Conservation (phyloP, 768 basidiomycete genomes). For the Tylopilus vinaceipallidus region DNA sequence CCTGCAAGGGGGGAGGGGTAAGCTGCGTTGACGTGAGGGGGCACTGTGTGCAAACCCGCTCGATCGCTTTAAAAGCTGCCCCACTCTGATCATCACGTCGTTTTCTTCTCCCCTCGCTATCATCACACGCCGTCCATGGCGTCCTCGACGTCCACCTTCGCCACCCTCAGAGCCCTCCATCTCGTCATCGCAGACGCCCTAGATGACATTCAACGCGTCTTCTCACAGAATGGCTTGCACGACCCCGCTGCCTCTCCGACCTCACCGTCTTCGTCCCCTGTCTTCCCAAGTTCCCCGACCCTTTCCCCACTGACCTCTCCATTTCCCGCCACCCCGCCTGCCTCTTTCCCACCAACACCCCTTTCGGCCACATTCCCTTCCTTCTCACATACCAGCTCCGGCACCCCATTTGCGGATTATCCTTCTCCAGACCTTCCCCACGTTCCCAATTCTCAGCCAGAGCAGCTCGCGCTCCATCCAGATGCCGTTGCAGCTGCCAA, state of each 20-base stretch:
- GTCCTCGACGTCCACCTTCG: constrained; percentile 53
- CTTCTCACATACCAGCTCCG: not conserved
- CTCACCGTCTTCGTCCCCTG: constrained; percentile 18
- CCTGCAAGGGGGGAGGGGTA: not conserved
- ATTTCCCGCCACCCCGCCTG: constrained; percentile 23
- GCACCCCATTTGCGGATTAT: constrained; percentile 39
- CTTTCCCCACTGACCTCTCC: constrained; percentile 29
- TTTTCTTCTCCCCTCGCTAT: constrained; percentile 5
- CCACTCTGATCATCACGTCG: constrained; percentile 5
- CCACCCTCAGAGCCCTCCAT: constrained; percentile 61
- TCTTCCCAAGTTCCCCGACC: constrained; percentile 29
- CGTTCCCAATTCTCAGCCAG: constrained; percentile 45
- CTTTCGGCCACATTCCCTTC: constrained; percentile 32
- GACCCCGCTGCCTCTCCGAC: constrained; percentile 14
- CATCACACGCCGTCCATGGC: constrained; percentile 21
- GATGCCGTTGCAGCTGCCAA: constrained; percentile 57
- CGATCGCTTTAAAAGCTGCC: constrained; percentile 17
- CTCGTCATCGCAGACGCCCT: constrained; percentile 66
- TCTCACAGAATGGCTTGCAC: constrained; percentile 27
- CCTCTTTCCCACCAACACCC: constrained; percentile 28
- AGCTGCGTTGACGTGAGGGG: constrained; percentile 10
- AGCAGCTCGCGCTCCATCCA: constrained; percentile 59
- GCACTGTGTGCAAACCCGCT: not conserved
- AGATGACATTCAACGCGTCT: constrained; percentile 64
- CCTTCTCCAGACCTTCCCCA: constrained; percentile 53